A percentile compares a stretch with the other conserved stretches of the same genome.
Conservation (phyloP, 495 filamentous ascomycete species). For the Delitschia confertaspora region DNA sequence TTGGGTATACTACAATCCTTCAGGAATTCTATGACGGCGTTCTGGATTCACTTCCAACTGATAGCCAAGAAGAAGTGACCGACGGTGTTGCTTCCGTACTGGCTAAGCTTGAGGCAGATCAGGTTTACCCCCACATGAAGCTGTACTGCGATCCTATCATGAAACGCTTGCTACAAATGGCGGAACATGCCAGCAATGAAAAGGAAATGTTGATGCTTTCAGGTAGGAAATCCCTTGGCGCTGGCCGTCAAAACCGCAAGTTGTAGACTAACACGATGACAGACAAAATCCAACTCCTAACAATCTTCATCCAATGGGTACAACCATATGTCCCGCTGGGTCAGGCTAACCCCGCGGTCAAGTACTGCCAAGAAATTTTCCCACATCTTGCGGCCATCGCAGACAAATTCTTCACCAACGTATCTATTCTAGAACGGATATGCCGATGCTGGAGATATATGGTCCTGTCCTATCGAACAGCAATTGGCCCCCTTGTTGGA, state of each 20-base stretch:
- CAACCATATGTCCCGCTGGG: conserved; percentile 64
- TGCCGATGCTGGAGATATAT: conserved; percentile 93
- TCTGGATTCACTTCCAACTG: conserved; percentile 68
- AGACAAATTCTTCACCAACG: conserved; percentile 71
- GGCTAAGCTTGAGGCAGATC: conserved; percentile 68
- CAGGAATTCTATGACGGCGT: conserved; percentile 87
- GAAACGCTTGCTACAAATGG: conserved; percentile 72
- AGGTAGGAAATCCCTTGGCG: conserved; percentile 44
- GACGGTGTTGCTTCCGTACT: conserved; percentile 90
- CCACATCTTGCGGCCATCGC: conserved; percentile 75
- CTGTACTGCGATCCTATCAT: conserved; percentile 92
- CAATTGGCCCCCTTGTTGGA: conserved; percentile 75
- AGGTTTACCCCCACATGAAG: conserved; percentile 75
- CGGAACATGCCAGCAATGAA: conserved; percentile 74
- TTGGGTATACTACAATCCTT: conserved; percentile 67
- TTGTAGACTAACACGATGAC: conserved; percentile 4
- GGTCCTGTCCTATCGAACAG: conserved; percentile 88
- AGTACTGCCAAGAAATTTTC: conserved; percentile 91
- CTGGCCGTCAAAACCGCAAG: neutral
- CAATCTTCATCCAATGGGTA: conserved; percentile 75
- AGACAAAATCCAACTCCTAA: conserved; percentile 87
- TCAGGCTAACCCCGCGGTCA: conserved; percentile 80
- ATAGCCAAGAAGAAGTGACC: conserved; percentile 90
- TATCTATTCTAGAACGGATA: conserved; percentile 85
- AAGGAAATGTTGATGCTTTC: conserved; percentile 72